Evolutionary conservation across 2,329 filamentous ascomycete species (phyloP).

Genomic region (Periconia sp.): DNA sequence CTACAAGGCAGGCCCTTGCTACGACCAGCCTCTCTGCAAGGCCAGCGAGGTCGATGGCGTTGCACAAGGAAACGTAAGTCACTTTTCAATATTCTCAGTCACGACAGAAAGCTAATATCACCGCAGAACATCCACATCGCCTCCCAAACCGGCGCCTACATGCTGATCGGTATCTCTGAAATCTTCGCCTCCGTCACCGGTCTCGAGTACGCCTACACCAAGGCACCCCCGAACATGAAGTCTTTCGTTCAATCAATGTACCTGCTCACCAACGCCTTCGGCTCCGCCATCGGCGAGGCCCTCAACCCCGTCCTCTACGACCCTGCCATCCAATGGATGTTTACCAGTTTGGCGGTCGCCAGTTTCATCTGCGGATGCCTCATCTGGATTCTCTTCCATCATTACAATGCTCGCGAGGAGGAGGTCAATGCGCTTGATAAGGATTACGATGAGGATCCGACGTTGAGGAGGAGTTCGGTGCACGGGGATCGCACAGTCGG

Average conservation of each 20-base stretch:
- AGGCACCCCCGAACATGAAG: conserved; percentile 55
- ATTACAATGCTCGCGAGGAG: conserved; percentile 45
- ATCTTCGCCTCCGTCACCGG: conserved; percentile 57
- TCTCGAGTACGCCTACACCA: conserved; percentile 57
- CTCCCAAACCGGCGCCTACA: conserved; percentile 54
- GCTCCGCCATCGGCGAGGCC: conserved; percentile 67
- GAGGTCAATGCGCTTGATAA: conserved; percentile 44
- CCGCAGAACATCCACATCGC: conserved; percentile 52
- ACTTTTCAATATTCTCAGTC: background rate
- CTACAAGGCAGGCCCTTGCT: conserved; percentile 61
- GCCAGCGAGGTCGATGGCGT: conserved; percentile 38
- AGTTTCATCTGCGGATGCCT: conserved; percentile 39
- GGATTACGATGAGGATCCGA: conserved; percentile 40
- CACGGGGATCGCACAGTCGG: conserved; percentile 27
- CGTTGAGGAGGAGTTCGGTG: conserved; percentile 31
- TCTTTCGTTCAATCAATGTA: conserved; percentile 60
- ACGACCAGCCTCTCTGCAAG: conserved; percentile 47
- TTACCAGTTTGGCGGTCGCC: conserved; percentile 37
- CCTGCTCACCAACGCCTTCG: conserved; percentile 66
- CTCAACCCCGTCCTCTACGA: conserved; percentile 67
- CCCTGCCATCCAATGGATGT: conserved; percentile 72
- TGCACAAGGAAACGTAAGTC: conserved; percentile 33
- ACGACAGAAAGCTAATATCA: conserved; percentile 1
- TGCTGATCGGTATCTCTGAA: conserved; percentile 55
- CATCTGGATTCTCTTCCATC: conserved; percentile 47